Percentiles rank a stretch among this genome's conserved stretches.
These are phyloP conservation scores for Xylaria arbuscula DNA, from an alignment of 2,329 filamentous ascomycete genomes.

Conservation along the genomic window DNA sequence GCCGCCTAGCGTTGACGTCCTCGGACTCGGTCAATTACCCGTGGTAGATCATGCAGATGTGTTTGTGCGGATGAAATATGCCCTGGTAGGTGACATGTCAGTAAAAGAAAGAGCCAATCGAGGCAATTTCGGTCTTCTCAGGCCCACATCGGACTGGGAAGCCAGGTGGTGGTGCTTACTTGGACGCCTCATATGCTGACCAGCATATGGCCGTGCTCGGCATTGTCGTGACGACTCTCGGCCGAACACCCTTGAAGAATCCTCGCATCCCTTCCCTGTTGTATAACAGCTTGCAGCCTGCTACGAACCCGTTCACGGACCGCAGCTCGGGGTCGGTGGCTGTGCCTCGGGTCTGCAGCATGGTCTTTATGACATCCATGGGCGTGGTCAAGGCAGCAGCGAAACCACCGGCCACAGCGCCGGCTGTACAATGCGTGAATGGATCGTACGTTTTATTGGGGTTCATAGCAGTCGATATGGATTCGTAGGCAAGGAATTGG, in stretches of 20 bases:
- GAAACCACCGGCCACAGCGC: constrained; percentile 91
- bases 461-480: constrained; percentile 93
- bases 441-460: constrained; percentile 88
- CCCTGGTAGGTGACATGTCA: constrained; percentile 42
- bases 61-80: constrained; percentile 51
- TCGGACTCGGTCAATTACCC: constrained; percentile 10
- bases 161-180: constrained; percentile 59
- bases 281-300: constrained; percentile 84
- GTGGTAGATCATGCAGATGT: constrained; percentile 41
- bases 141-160: constrained; percentile 6
- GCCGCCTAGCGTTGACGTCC: constrained; percentile 14
- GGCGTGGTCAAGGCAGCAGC: constrained; percentile 95
- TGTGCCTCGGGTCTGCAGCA: constrained; percentile 91
- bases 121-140: not conserved
- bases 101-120: constrained; percentile 20
- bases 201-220: constrained; percentile 99
- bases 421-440: constrained; percentile 90
- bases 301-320: constrained; percentile 82
- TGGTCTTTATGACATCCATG: constrained; percentile 97
- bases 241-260: constrained; percentile 93
- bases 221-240: constrained; percentile 94
- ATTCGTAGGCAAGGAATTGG: constrained; percentile 98
- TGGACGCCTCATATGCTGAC: constrained; percentile 79
- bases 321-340: constrained; percentile 83
- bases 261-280: constrained; percentile 84